Evolutionary conservation across 2,329 filamentous ascomycete genomes (phyloP).

Genomic region (Akanthomyces dipterigenus): DNA sequence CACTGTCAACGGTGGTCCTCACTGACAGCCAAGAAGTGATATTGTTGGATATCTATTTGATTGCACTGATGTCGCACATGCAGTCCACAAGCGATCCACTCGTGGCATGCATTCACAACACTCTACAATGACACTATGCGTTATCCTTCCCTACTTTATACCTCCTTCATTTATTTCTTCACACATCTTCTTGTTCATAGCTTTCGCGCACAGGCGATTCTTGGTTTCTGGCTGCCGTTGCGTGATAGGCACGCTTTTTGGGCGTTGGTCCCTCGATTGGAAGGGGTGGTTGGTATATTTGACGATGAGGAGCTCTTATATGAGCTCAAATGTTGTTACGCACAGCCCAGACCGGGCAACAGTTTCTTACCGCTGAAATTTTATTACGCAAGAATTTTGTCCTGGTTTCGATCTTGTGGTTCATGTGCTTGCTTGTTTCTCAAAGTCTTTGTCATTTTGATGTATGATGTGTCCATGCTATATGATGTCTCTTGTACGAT

Average conservation of each 20-base stretch:
- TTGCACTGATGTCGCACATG: no score
- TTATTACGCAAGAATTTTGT: background rate
- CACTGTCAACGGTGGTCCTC: constrained; percentile 24
- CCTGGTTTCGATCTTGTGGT: background rate
- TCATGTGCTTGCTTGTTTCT: background rate
- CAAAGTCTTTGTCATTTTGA: background rate
- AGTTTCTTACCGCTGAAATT: background rate
- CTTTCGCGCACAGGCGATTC: background rate
- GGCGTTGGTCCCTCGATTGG: background rate
- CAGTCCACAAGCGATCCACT: no score
- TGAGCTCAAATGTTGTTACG: constrained; percentile 5
- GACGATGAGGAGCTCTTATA: background rate
- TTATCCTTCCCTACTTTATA: background rate
- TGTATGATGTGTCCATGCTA: background rate
- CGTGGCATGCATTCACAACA: background rate
- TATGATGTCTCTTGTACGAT: constrained; percentile 7
- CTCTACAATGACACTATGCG: background rate
- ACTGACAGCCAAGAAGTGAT: background rate
- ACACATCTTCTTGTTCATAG: constrained; percentile 7
- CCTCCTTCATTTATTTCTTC: background rate
- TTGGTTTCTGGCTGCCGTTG: background rate
- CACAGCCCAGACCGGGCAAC: background rate
- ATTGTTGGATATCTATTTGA: background rate
- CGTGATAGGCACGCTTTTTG: constrained; percentile 15
- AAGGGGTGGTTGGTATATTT: constrained; percentile 4